Evolutionary conservation across 1,284 basidiomycete genomes (phyloP), one percentile per base, ranked within the genome.

Genomic region (Cutaneotrichosporon sp.): DNA sequence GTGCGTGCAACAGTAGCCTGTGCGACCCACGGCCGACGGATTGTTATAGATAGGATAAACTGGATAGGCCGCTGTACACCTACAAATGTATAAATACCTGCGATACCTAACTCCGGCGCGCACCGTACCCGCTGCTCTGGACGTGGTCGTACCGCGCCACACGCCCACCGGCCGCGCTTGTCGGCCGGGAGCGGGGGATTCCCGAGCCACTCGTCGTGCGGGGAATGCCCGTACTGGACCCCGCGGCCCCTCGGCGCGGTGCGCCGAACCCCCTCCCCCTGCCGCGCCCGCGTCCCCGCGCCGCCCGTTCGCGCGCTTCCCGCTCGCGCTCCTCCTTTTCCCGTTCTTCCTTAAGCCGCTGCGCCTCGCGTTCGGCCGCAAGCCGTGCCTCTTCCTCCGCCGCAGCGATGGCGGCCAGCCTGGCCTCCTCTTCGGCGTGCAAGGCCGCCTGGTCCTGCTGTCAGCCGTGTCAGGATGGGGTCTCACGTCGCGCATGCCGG

Each of bases 41-140:
- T 17, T 20, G 6, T 8, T 20, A 20, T 29, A 17, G 19, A 31
- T 24, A 22, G 44, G 19, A 35, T 4, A 27, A 19, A 17, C 22
- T n/a, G 14, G 14, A 14, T 44, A 48, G 34, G 37, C 29, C 10
- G 9, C n/a, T 31, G 38, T 49, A 43, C 48, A 49, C 26, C 16
- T 9, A 9, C 12, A 20, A 41, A 32, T 44, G 17, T 34, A 43
- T 22, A 20, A 32, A 16, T 31, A 32, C 25, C 35, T 38, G 35
- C 20, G 16, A 11, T 9, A 7, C 34, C 41, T 35, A 39, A 6
- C 43, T 22, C 20, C 46, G 51, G 14, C 57, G 35, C 7, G 69
- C 69, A 0, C 72, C 72, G 50, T 75, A 75, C 14, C 72, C 72
- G 50, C 70, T 72, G 44, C 70, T 70, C 52, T 65, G 65, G 5